These are phyloP conservation scores for Claviceps sp. DNA, from an alignment of 2,329 filamentous ascomycete genomes.

Conservation along the genomic window DNA sequence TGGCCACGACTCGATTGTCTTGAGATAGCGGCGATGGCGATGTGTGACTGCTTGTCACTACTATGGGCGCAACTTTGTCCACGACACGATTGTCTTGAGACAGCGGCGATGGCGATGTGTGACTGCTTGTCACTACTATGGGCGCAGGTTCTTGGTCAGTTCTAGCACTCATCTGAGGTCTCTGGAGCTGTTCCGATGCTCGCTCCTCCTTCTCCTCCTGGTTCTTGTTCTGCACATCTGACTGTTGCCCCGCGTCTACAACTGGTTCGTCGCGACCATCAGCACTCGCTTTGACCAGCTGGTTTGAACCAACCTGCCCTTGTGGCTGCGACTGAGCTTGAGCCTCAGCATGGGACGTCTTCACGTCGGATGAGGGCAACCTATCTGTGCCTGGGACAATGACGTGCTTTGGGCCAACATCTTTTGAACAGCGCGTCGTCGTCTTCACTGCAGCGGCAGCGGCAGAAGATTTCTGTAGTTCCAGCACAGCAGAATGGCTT, in stretches of 20 bases:
- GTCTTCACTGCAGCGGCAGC: conserved; percentile 13
- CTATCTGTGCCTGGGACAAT: not conserved
- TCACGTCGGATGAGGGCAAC: not conserved
- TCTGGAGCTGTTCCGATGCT: not conserved
- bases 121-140: not conserved
- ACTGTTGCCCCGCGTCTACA: not conserved
- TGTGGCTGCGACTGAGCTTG: not conserved
- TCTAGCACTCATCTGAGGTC: not conserved
- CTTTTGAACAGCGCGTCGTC: not conserved
- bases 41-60: not conserved
- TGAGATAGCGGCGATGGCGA: conserved; percentile 4
- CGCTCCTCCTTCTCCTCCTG: not conserved
- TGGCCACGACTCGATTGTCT: not conserved
- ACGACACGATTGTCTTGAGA: not conserved
- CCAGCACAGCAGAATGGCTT: conserved; percentile 8
- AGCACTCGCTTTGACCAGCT: not conserved
- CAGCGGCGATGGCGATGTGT: conserved; percentile 4
- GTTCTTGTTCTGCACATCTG: not conserved
- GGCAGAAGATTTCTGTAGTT: conserved; percentile 16
- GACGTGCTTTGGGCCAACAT: not conserved
- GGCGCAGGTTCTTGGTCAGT: conserved; percentile 3
- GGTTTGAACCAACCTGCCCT: not conserved
- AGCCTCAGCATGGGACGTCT: too few species aligned
- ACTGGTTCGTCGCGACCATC: not conserved
- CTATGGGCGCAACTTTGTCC: not conserved